Conservation (phyloP, 2,329 filamentous ascomycete species). For the Stachybotrys chartarum region DNA sequence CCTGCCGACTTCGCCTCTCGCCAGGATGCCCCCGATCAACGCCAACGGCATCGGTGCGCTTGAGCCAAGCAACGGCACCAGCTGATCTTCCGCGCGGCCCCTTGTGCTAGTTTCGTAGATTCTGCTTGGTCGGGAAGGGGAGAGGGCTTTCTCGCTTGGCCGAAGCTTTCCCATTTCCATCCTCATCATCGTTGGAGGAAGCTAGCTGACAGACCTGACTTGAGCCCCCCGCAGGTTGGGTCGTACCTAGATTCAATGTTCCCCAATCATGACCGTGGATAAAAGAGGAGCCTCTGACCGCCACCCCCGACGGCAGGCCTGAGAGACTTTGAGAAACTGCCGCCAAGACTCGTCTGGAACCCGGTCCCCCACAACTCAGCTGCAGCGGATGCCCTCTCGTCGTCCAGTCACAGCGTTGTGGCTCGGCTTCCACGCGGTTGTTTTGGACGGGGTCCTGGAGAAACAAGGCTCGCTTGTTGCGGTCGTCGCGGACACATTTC, state of each 20-base stretch:
- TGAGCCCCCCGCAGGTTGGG: background rate
- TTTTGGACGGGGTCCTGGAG: background rate
- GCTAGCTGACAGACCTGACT: background rate
- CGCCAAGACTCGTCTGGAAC: background rate
- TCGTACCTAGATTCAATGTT: background rate
- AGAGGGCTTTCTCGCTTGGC: background rate
- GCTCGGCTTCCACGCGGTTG: constrained; percentile 1
- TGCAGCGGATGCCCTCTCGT: background rate
- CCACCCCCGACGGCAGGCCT: background rate
- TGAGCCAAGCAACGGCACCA: background rate
- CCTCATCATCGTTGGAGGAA: too few species aligned
- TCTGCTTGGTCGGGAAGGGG: too few species aligned
- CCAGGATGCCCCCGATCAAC: background rate
- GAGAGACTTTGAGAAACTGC: background rate
- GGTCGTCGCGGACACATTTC: background rate
- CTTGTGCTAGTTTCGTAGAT: background rate
- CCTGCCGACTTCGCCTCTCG: background rate
- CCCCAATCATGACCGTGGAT: background rate
- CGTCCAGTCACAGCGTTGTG: constrained; percentile 1
- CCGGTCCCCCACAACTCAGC: constrained; percentile 1
- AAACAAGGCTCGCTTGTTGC: too few species aligned
- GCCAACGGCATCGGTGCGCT: background rate
- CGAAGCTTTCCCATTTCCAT: background rate
- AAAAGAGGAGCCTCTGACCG: background rate
- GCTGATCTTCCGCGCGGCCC: constrained; percentile 1